These are phyloP conservation scores for Aspergillus sp. DNA, from an alignment of 2,329 filamentous ascomycete genomes.

Conservation along the genomic window DNA sequence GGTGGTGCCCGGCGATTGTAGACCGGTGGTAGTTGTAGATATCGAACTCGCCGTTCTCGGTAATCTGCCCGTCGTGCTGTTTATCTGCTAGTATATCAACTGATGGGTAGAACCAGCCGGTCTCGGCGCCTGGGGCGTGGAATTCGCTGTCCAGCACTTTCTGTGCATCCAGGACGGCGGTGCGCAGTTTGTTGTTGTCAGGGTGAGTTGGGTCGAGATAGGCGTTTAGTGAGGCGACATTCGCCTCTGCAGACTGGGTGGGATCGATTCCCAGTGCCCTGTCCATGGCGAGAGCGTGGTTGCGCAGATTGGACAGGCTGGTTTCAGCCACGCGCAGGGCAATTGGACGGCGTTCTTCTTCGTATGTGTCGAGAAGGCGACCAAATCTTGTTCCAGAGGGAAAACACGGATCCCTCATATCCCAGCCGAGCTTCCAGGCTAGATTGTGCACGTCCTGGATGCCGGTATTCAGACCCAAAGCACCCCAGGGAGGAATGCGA, in stretches of 20 bases:
- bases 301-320: background rate
- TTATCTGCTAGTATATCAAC: background rate
- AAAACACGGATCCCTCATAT: background rate
- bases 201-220: background rate
- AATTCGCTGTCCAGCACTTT: background rate
- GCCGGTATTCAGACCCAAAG: background rate
- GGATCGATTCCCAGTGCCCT: background rate
- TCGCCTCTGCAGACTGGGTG: background rate
- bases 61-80: background rate
- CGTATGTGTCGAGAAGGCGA: background rate
- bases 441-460: background rate
- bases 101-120: background rate
- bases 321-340: background rate
- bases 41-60: background rate
- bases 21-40: background rate
- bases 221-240: background rate
- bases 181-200: background rate
- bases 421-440: background rate
- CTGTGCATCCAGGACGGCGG: background rate
- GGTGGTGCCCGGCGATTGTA: background rate
- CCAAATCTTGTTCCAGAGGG: background rate
- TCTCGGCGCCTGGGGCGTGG: background rate
- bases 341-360: background rate
- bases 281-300: background rate
- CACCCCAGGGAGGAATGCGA: background rate